phyloP scores from a whole-genome alignment of 345 rosid species.

The Heritiera fomes region DNA sequence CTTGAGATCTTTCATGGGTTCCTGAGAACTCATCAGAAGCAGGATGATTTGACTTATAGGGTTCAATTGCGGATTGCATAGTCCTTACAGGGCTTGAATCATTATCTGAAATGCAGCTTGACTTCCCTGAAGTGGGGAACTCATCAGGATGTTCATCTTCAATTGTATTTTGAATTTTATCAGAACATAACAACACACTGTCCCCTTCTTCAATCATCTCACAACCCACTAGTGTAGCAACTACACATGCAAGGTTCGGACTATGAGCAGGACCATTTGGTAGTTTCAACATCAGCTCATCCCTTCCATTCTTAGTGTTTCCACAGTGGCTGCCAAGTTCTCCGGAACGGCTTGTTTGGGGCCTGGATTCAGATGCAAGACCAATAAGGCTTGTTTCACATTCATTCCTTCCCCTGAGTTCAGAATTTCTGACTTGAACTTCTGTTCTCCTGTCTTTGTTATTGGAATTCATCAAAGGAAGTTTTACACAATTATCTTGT shows the following conservation, averaged over 20 bases:
- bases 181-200: slow-evolving; percentile 16
- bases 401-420: background rate
- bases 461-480: slow-evolving; percentile 19
- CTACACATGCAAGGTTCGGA: background rate
- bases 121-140: slow-evolving; percentile 36
- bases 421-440: slow-evolving; percentile 3
- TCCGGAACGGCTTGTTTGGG: slow-evolving; percentile 10
- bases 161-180: slow-evolving; percentile 18
- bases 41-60: slow-evolving; percentile 15
- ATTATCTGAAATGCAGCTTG: slow-evolving; percentile 36
- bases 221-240: slow-evolving; percentile 17
- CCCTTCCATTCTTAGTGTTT: slow-evolving; percentile 23
- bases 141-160: slow-evolving; percentile 22
- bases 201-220: slow-evolving; percentile 33
- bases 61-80: slow-evolving; percentile 15
- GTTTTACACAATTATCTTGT: slow-evolving; percentile 17
- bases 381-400: background rate
- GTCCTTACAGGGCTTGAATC: slow-evolving; percentile 37
- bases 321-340: slow-evolving; percentile 21
- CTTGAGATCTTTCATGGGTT: slow-evolving; percentile 23
- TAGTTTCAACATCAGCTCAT: slow-evolving; percentile 22
- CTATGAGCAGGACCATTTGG: slow-evolving; percentile 2
- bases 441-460: slow-evolving; percentile 5
- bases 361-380: slow-evolving; percentile 20
- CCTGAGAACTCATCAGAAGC: slow-evolving; percentile 20